Conservation (phyloP, 1,139 yeast species). For the Hyphopichia burtonii region DNA sequence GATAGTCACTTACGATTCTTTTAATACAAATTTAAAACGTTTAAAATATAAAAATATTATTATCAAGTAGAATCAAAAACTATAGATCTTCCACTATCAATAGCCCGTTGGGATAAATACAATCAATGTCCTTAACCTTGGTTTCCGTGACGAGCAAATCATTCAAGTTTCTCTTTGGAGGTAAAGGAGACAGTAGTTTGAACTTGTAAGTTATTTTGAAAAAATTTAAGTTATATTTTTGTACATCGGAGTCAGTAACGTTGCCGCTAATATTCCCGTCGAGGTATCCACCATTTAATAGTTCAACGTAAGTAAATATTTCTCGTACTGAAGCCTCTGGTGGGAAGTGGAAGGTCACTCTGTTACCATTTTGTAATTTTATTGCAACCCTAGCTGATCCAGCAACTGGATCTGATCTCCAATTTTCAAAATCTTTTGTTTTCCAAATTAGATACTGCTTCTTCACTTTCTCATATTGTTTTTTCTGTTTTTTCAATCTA, state of each 20-base stretch:
- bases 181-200: slow-evolving; percentile 37
- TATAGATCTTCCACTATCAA: slow-evolving; percentile 35
- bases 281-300: slow-evolving; percentile 30
- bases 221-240: slow-evolving; percentile 15
- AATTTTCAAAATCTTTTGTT: slow-evolving; percentile 40
- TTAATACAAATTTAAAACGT: neutral
- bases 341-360: slow-evolving; percentile 50
- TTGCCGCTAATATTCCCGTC: slow-evolving; percentile 16
- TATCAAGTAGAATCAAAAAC: neutral
- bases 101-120: slow-evolving; percentile 44
- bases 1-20: neutral
- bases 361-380: slow-evolving; percentile 50
- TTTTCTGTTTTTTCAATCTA: slow-evolving; percentile 32
- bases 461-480: slow-evolving; percentile 20
- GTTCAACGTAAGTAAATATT: slow-evolving; percentile 59
- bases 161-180: slow-evolving; percentile 35
- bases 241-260: slow-evolving; percentile 30
- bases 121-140: slow-evolving; percentile 27
- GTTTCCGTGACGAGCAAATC: slow-evolving; percentile 16
- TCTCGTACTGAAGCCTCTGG: slow-evolving; percentile 50
- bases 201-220: slow-evolving; percentile 30
- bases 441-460: slow-evolving; percentile 44
- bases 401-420: slow-evolving; percentile 28
- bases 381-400: slow-evolving; percentile 55
- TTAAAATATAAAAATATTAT: no score